Evolutionary conservation across 495 filamentous ascomycete species (phyloP).

Genomic region (Saxispiralis lemnorum): DNA sequence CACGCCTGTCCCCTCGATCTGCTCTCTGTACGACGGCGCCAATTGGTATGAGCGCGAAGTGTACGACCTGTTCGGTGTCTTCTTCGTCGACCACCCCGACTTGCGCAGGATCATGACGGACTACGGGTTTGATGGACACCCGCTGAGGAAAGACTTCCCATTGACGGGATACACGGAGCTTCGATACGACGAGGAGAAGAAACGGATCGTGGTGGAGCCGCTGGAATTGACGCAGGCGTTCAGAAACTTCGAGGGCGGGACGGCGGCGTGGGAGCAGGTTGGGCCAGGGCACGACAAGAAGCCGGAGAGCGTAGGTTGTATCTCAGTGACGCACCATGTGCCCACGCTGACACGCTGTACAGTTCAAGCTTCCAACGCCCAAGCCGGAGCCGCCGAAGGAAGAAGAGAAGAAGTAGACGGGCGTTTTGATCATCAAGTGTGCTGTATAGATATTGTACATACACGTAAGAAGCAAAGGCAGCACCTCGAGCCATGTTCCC

Average conservation of each 20-base stretch:
- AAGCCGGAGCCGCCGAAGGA: conserved; percentile 85
- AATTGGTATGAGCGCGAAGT: conserved; percentile 98
- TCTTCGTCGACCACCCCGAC: conserved; percentile 91
- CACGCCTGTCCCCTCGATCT: conserved; percentile 80
- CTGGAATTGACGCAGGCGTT: conserved; percentile 97
- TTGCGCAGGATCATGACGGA: conserved; percentile 97
- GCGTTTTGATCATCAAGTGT: background rate
- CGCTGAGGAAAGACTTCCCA: conserved; percentile 93
- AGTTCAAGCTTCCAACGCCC: conserved; percentile 85
- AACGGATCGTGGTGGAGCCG: conserved; percentile 93
- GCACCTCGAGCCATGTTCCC: no score
- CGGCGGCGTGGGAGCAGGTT: conserved; percentile 72
- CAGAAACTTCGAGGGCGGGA: conserved; percentile 77
- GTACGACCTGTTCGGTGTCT: conserved; percentile 94
- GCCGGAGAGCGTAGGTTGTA: conserved; percentile 47
- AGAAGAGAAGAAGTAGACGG: conserved; percentile 57
- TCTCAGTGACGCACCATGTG: conserved; percentile 4
- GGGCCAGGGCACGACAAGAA: conserved; percentile 61
- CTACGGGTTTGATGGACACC: conserved; percentile 97
- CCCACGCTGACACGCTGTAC: conserved; percentile 9
- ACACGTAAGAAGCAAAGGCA: background rate
- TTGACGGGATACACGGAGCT: conserved; percentile 98
- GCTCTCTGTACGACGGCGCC: conserved; percentile 73
- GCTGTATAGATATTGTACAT: conserved; percentile 13
- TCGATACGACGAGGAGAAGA: conserved; percentile 97